A percentile compares a stretch with the other conserved stretches of the same genome.
Evolutionary conservation across 495 filamentous ascomycete species (phyloP).

Genomic region (Penicillium subrubescens): DNA sequence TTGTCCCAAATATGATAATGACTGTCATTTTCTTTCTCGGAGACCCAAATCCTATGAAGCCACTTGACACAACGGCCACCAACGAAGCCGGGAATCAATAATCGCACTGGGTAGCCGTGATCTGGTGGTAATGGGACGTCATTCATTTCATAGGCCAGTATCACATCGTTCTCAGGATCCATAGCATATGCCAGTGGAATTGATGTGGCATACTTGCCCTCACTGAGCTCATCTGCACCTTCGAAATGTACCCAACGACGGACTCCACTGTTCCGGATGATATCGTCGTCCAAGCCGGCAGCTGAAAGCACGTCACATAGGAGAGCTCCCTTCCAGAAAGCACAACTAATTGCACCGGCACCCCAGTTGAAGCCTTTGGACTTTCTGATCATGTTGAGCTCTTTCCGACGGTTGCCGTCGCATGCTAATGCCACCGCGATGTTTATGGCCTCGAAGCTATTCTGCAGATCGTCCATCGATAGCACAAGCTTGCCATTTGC

Average conservation of each 20-base stretch:
- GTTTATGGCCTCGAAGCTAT: constrained; percentile 20
- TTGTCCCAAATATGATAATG: constrained; percentile 5
- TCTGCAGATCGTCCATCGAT: neutral
- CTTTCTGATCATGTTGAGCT: constrained; percentile 57
- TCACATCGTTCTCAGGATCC: constrained; percentile 57
- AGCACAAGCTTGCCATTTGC: neutral
- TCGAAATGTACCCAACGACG: constrained; percentile 55
- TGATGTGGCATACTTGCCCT: constrained; percentile 54
- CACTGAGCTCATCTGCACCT: constrained; percentile 44
- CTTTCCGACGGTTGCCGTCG: constrained; percentile 61
- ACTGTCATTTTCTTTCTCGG: neutral
- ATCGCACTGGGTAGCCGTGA: constrained; percentile 59
- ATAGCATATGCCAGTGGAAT: constrained; percentile 56
- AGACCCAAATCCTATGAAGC: constrained; percentile 33
- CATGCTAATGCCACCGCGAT: constrained; percentile 54
- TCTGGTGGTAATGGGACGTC: constrained; percentile 53
- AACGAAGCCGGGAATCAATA: constrained; percentile 59
- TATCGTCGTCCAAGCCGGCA: constrained; percentile 22
- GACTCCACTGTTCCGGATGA: constrained; percentile 7
- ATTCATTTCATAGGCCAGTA: constrained; percentile 64
- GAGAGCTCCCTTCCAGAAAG: constrained; percentile 58
- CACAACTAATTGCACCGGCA: constrained; percentile 59
- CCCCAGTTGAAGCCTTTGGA: constrained; percentile 63
- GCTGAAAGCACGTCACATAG: neutral
- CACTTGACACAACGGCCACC: constrained; percentile 62